Percentiles rank a stretch among this genome's conserved stretches.
These are phyloP conservation scores for Monascus ruber DNA, from an alignment of 2,329 filamentous ascomycete genomes.

Conservation along the genomic window DNA sequence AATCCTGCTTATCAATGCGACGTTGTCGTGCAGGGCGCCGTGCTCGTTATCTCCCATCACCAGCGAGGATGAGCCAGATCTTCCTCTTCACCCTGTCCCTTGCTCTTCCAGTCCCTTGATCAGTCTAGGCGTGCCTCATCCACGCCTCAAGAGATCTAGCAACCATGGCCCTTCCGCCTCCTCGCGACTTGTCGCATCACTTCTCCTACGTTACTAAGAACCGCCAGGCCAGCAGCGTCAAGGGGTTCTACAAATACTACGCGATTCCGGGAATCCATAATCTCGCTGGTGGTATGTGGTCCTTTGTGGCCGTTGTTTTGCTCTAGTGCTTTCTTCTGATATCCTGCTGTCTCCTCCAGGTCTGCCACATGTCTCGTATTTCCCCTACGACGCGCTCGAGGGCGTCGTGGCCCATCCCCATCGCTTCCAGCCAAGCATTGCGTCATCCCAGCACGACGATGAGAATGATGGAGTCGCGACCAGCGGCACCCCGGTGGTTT, in stretches of 20 bases:
- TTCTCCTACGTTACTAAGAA: conserved; percentile 59
- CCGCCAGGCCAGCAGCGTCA: conserved; percentile 56
- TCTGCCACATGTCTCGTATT: conserved; percentile 68
- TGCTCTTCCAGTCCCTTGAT: too few relatives aligned
- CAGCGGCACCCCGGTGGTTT: conserved; percentile 18
- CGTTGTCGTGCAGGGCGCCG: too few relatives aligned
- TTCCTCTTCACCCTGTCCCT: too few relatives aligned
- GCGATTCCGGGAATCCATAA: conserved; percentile 50
- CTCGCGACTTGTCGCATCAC: conserved; percentile 69
- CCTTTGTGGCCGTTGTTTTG: background rate
- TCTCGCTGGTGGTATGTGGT: conserved; percentile 43
- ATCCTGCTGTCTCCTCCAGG: conserved; percentile 40
- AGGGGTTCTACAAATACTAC: conserved; percentile 81
- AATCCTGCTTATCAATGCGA: too few relatives aligned
- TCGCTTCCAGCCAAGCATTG: conserved; percentile 59
- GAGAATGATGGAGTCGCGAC: conserved; percentile 24
- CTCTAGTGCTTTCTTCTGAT: conserved; percentile 37
- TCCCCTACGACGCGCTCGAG: conserved; percentile 85
- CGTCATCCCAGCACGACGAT: conserved; percentile 33
- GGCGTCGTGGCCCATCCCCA: conserved; percentile 63
- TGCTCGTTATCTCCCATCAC: too few relatives aligned
- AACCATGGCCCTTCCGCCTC: conserved; percentile 43
- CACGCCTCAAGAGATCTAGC: conserved; percentile 4
- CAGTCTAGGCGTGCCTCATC: too few relatives aligned
- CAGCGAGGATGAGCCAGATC: too few relatives aligned